Evolutionary conservation across 345 rosid species (phyloP), one percentile per base, ranked within the genome.

Genomic region (Bruguiera parviflora): DNA sequence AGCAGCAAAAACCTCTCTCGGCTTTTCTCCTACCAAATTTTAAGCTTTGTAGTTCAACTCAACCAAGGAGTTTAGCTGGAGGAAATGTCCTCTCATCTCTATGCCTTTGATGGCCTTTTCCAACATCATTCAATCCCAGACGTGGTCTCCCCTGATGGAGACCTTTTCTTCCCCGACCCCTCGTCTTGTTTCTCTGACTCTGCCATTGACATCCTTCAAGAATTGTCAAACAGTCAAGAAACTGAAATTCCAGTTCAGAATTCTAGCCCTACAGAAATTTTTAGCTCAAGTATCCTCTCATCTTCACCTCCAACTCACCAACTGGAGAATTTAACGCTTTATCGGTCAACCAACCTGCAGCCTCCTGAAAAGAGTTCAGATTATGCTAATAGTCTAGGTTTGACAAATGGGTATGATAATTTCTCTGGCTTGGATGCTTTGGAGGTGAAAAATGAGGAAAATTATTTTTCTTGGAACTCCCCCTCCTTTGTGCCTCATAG

Each of bases 1-100:
- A 56, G 13, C 24, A 35, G n/a, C 60, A 22, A 0, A 46, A 32
- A 5, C 53, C 18, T 71, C 55, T 62, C 52, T 56, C 8, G 19
- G 58, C 52, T 53, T 29, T 37, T 27, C 37, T 28, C 21, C 46
- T 27, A 65, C 47, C 49, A 43, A 5, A 6, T 31, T 69, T 69
- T 32, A 5, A 16, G 56, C 31, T 61, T 22, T 43, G 15, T 58
- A 56, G 69, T 47, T 58, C 69, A 56, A 58, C 29, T 32, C 49
- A 24, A 27, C 8, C n/a, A 59, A 61, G 57, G 49, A 53, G 39
- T 62, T 73, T 28, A 33, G 37, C 56, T 55, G 2, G 27, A 33
- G 27, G 25, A 49, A 70, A 91, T 92, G 98, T 84, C 89, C 69
- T 82, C 86, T 74, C 82, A 83, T 84, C 89, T 77, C 55, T 83